Conservation (phyloP, 352 stramenopile species). For the Phytophthora aleatoria region DNA sequence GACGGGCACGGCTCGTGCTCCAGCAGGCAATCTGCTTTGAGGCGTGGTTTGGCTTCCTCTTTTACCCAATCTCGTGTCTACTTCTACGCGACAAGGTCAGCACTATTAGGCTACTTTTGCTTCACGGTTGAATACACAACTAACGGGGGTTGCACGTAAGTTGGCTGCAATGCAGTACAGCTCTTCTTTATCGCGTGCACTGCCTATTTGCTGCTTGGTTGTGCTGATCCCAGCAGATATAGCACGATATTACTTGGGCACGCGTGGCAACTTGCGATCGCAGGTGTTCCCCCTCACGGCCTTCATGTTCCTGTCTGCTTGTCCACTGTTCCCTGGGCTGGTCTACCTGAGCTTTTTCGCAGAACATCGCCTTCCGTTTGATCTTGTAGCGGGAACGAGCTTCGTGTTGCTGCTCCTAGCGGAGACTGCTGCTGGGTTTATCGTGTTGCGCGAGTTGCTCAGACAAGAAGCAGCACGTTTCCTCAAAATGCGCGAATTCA, state of each 20-base stretch:
- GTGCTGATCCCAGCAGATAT: slow-evolving; percentile 51
- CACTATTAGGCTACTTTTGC: neutral
- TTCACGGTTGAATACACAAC: slow-evolving; percentile 4
- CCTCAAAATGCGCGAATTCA: slow-evolving; percentile 51
- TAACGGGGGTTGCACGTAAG: slow-evolving; percentile 15
- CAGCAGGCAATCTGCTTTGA: slow-evolving; percentile 69
- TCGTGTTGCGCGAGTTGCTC: slow-evolving; percentile 60
- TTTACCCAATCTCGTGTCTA: slow-evolving; percentile 65
- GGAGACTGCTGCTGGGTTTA: slow-evolving; percentile 41
- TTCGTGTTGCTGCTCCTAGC: slow-evolving; percentile 46
- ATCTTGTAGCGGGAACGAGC: slow-evolving; percentile 40
- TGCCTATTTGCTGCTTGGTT: slow-evolving; percentile 51
- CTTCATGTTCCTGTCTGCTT: slow-evolving; percentile 73
- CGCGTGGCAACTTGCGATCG: slow-evolving; percentile 53
- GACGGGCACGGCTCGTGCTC: slow-evolving; percentile 48
- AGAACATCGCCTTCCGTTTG: slow-evolving; percentile 57
- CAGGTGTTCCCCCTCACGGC: slow-evolving; percentile 71
- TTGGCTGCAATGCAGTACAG: slow-evolving; percentile 42
- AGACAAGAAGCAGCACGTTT: slow-evolving; percentile 65
- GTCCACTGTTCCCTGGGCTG: slow-evolving; percentile 57
- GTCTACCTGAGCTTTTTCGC: slow-evolving; percentile 60
- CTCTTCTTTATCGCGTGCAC: slow-evolving; percentile 42
- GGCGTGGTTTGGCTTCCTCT: slow-evolving; percentile 54
- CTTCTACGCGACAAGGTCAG: slow-evolving; percentile 68
- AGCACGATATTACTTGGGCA: slow-evolving; percentile 63